phyloP scores from a whole-genome alignment of 1,139 yeast species.

The Spencermartinsiella ligniputridi region DNA sequence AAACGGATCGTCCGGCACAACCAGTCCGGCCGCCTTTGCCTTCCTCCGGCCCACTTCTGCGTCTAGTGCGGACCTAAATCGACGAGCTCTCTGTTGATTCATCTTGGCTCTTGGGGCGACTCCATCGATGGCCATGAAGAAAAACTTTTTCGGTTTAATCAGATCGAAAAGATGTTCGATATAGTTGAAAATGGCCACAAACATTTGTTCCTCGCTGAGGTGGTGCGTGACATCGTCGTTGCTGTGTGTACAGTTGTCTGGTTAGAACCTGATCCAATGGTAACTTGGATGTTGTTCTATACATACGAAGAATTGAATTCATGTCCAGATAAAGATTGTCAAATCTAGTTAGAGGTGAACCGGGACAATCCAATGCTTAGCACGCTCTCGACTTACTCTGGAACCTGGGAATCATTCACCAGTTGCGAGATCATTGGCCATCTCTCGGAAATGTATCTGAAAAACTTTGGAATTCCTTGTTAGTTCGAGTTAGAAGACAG shows the following conservation, averaged over 20 bases:
- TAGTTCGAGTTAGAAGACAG: background rate
- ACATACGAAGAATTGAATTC: conserved; percentile 97
- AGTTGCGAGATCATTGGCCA: conserved; percentile 95
- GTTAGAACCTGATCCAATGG: no score
- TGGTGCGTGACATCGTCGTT: conserved; percentile 41
- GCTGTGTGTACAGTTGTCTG: conserved; percentile 62
- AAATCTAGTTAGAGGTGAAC: conserved; percentile 38
- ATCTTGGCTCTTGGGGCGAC: conserved; percentile 98
- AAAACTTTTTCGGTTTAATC: conserved; percentile 79
- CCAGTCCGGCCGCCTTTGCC: conserved; percentile 59
- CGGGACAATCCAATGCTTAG: background rate
- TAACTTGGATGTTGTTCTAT: no score
- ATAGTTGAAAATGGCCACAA: conserved; percentile 86
- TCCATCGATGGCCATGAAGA: conserved; percentile 98
- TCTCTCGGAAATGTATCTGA: conserved; percentile 95
- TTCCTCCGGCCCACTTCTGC: conserved; percentile 69
- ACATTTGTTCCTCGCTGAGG: conserved; percentile 86
- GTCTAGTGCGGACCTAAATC: conserved; percentile 92
- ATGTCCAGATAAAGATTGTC: conserved; percentile 93
- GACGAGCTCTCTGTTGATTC: conserved; percentile 96
- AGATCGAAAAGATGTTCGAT: conserved; percentile 89
- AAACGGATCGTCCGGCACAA: conserved; percentile 54
- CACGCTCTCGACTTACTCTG: conserved; percentile 48
- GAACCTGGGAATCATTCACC: conserved; percentile 78
- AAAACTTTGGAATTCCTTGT: conserved; percentile 89